Conservation (phyloP, 2,329 filamentous ascomycete genomes). For the Trichoderma koningiopsis region DNA sequence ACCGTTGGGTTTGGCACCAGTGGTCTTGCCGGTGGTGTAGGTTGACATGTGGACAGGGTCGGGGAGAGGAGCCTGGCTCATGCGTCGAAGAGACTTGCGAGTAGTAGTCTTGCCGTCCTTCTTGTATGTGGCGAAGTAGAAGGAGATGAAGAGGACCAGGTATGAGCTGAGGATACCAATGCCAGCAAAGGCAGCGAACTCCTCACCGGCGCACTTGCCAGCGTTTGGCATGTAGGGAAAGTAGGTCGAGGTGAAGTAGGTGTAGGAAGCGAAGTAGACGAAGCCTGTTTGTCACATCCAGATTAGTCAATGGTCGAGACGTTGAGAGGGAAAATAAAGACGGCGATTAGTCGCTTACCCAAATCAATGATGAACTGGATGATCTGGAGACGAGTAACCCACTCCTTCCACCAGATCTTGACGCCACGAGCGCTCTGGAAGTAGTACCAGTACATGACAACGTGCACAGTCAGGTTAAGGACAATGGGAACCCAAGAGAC, state of each 20-base stretch:
- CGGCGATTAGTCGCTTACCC: slow-evolving; percentile 58
- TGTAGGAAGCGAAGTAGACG: slow-evolving; percentile 99
- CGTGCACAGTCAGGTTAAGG: slow-evolving; percentile 90
- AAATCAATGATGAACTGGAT: slow-evolving; percentile 96
- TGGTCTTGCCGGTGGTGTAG: slow-evolving; percentile 53
- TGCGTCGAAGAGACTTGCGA: slow-evolving; percentile 72
- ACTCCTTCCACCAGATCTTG: slow-evolving; percentile 99
- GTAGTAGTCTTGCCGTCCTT: slow-evolving; percentile 81
- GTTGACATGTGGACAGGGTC: slow-evolving; percentile 65
- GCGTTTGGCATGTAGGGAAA: slow-evolving; percentile 80
- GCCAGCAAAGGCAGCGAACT: slow-evolving; percentile 91
- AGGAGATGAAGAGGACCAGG: slow-evolving; percentile 96
- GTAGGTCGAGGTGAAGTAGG: slow-evolving; percentile 93
- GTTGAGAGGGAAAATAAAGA: not conserved
- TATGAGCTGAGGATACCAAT: slow-evolving; percentile 93
- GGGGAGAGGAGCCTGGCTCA: slow-evolving; percentile 69
- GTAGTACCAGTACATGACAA: slow-evolving; percentile 99
- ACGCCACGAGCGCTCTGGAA: slow-evolving; percentile 97
- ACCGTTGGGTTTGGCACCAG: slow-evolving; percentile 60
- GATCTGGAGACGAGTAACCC: slow-evolving; percentile 97
- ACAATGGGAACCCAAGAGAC: slow-evolving; percentile 95
- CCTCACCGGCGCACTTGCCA: slow-evolving; percentile 89
- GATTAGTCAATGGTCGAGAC: slow-evolving; percentile 27
- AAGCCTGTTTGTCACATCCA: slow-evolving; percentile 64
- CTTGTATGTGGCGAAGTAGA: slow-evolving; percentile 97